A percentile compares a stretch with the other conserved stretches of the same genome.
Conservation (phyloP, 306 rosid species). For the Castanospermum australe region DNA sequence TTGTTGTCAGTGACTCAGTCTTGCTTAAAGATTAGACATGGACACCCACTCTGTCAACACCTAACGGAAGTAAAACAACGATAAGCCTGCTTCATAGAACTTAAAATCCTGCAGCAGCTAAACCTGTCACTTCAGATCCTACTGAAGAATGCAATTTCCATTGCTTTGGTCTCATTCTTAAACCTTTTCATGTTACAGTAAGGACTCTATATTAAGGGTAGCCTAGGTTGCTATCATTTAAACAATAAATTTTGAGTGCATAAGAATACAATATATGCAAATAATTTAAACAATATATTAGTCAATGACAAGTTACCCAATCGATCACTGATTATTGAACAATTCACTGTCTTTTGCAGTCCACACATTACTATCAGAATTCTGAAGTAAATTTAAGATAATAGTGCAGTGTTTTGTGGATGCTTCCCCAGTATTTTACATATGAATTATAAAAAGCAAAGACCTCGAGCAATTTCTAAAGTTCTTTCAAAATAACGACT, state of each 20-base stretch:
- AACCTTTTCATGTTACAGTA: not conserved
- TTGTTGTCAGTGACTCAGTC: not conserved
- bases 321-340: not conserved
- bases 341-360: not conserved
- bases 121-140: not conserved
- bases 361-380: not conserved
- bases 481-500: not conserved
- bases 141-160: not conserved
- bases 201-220: not conserved
- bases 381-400: not conserved
- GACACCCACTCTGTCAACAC: not conserved
- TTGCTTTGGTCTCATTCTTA: not conserved
- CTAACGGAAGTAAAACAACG: not conserved
- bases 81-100: slow-evolving; percentile 3
- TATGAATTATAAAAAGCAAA: not conserved
- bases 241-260: not conserved
- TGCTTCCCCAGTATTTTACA: not conserved
- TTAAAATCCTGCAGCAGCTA: not conserved
- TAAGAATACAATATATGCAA: not conserved
- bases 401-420: not conserved
- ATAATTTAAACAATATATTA: no score
- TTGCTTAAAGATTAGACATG: slow-evolving; percentile 19
- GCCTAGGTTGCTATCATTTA: not conserved
- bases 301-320: not conserved
- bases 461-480: not conserved